Percentiles rank a stretch among this genome's conserved stretches.
Evolutionary conservation across 202 grass and related monocot genomes (phyloP).

Genomic region (Carex arenaria): DNA sequence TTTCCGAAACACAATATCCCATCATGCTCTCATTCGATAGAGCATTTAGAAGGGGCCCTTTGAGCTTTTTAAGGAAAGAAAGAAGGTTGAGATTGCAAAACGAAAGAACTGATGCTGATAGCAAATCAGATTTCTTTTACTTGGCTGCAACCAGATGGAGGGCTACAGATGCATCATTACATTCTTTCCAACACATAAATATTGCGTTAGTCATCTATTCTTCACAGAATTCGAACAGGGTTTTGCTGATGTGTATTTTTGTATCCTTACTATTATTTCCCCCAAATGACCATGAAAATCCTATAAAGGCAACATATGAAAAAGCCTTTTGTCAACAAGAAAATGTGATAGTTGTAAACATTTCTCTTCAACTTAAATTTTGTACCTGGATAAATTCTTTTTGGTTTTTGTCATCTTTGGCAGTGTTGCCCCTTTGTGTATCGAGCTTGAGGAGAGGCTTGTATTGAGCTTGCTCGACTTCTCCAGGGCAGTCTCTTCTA

Average conservation of each 20-base stretch:
- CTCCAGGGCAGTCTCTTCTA: slow-evolving; percentile 69
- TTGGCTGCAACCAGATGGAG: slow-evolving; percentile 85
- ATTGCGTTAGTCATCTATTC: slow-evolving; percentile 59
- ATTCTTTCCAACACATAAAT: slow-evolving; percentile 84
- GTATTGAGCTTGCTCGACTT: slow-evolving; percentile 86
- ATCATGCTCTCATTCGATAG: slow-evolving; percentile 83
- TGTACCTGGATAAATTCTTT: slow-evolving; percentile 19
- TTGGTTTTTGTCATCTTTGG: slow-evolving; percentile 29
- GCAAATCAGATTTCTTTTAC: slow-evolving; percentile 40
- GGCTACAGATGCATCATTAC: slow-evolving; percentile 60
- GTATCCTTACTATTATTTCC: not conserved
- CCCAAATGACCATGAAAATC: not conserved
- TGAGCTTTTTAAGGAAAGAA: slow-evolving; percentile 66
- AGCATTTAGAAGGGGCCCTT: slow-evolving; percentile 54
- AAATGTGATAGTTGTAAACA: not conserved
- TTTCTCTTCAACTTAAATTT: not conserved
- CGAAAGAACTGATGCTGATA: slow-evolving; percentile 34
- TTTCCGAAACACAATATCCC: slow-evolving; percentile 80
- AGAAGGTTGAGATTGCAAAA: slow-evolving; percentile 49
- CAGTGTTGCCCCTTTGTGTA: slow-evolving; percentile 75
- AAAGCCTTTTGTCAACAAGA: not conserved
- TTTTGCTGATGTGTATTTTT: not conserved
- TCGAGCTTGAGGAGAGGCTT: slow-evolving; percentile 93
- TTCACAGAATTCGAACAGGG: slow-evolving; percentile 11
- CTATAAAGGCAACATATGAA: not conserved